These are phyloP conservation scores for Lipomyces chichibuensis DNA, from an alignment of 805 yeast species.

Conservation along the genomic window DNA sequence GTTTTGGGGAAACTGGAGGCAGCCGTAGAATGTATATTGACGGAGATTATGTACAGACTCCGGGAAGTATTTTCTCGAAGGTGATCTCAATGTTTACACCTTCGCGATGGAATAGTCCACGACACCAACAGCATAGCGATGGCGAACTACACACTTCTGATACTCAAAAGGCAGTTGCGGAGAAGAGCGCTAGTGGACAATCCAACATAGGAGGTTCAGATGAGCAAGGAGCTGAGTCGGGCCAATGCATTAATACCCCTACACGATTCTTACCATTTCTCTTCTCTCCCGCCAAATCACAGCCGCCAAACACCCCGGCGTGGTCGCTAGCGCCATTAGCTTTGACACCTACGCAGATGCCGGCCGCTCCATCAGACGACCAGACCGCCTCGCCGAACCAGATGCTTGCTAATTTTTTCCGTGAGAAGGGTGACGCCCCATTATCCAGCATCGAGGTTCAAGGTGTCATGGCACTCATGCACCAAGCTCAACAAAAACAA, in stretches of 20 bases:
- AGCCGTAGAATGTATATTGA: neutral
- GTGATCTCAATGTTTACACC: slow-evolving; percentile 32
- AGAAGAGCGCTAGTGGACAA: neutral
- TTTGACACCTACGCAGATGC: slow-evolving; percentile 6
- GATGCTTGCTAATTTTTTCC: slow-evolving; percentile 68
- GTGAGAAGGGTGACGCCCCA: slow-evolving; percentile 74
- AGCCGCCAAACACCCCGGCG: slow-evolving; percentile 6
- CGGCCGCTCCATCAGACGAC: neutral
- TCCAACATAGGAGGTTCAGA: neutral
- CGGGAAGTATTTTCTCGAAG: slow-evolving; percentile 28
- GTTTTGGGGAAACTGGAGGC: neutral
- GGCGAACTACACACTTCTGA: neutral
- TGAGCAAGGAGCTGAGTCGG: neutral
- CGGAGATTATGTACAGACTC: slow-evolving; percentile 17
- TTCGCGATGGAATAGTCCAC: slow-evolving; percentile 16
- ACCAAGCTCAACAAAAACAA: slow-evolving; percentile 44
- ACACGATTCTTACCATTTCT: slow-evolving; percentile 18
- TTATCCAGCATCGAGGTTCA: slow-evolving; percentile 74
- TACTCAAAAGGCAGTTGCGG: neutral
- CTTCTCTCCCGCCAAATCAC: slow-evolving; percentile 21
- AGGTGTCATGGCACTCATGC: slow-evolving; percentile 69
- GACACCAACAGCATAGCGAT: slow-evolving; percentile 5
- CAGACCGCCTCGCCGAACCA: slow-evolving; percentile 53
- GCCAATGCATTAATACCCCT: neutral
- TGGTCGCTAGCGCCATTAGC: slow-evolving; percentile 12